phyloP scores from a whole-genome alignment of 176 grass and related monocot genomes.

The bread wheat (Triticum aestivum) region IWGSC_CS_RefSeq_v2.1 NC_057794.1:507761425-507761924 shows the following conservation, averaged over 20 bases:
- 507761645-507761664: background rate
- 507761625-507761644: background rate
- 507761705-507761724: background rate
- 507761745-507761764: background rate
- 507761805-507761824: too few relatives aligned
- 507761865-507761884: too few relatives aligned
- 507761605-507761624: too few relatives aligned
- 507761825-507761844: too few relatives aligned
- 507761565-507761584: too few relatives aligned
- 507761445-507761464: background rate
- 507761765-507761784: background rate
- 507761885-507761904: too few relatives aligned
- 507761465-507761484: background rate
- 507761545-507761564: too few relatives aligned
- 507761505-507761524: too few relatives aligned
- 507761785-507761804: too few relatives aligned
- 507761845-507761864: too few relatives aligned
- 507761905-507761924: too few relatives aligned
- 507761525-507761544: too few relatives aligned
- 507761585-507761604: background rate
- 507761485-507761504: background rate
- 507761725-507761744: background rate
- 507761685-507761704: background rate
- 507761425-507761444: background rate
- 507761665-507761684: background rate